phyloP scores from a whole-genome alignment of 116 monocot genomes.

The Papilionanthe hybrid region DNA sequence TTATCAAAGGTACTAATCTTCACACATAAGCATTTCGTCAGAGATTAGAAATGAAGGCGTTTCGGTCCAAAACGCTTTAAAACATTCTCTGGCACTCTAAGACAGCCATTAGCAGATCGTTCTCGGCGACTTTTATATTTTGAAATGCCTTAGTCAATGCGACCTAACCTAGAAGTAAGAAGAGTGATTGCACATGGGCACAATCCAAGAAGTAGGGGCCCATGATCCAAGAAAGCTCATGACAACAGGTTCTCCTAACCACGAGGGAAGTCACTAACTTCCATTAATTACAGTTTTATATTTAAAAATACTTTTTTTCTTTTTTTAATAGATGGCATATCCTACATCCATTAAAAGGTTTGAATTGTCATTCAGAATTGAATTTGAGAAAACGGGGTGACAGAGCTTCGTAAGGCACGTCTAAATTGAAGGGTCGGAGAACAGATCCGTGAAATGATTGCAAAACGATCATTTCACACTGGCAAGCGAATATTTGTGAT shows the following conservation, averaged over 20 bases:
- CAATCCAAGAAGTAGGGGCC: constrained; percentile 11
- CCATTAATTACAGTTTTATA: background rate
- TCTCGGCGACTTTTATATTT: background rate
- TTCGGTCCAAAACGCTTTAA: background rate
- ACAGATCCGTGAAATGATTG: no score
- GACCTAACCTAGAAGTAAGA: background rate
- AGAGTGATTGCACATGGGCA: constrained; percentile 8
- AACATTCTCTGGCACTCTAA: background rate
- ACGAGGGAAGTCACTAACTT: background rate
- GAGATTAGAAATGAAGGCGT: no score
- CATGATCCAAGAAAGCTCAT: constrained; percentile 13
- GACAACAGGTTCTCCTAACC: background rate
- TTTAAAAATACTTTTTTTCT: background rate
- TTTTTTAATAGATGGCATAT: no score
- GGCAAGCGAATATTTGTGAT: no score
- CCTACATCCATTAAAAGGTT: no score
- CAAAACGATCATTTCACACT: no score
- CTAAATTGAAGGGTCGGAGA: no score
- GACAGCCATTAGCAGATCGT: background rate
- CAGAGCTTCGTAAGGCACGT: no score
- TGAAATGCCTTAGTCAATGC: background rate
- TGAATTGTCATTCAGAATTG: no score
- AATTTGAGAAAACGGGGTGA: no score
- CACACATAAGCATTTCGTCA: no score
- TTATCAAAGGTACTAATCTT: no score